phyloP scores from a whole-genome alignment of 164 flowering plant species.

The Warburgia ugandensis region DNA sequence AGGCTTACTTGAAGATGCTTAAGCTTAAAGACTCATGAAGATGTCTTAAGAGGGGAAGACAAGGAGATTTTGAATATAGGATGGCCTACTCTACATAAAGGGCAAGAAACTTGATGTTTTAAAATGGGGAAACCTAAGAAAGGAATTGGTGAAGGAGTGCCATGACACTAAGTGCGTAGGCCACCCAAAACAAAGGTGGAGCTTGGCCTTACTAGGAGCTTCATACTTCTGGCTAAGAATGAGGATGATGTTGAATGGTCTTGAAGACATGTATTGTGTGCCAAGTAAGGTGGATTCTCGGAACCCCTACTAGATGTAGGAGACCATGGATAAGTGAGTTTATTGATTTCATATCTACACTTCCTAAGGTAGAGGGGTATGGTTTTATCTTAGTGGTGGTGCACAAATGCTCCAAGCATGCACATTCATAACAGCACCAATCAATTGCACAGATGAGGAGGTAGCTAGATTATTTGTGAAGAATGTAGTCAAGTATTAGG shows the following conservation, averaged over 20 bases:
- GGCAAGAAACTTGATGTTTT: not conserved
- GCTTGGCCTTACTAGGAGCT: not conserved
- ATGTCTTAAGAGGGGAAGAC: not conserved
- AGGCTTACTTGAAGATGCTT: not conserved
- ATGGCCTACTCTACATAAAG: not conserved
- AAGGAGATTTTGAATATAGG: not conserved
- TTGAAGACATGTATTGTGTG: slow-evolving; percentile 2
- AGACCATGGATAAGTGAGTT: no score
- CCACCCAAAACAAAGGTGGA: not conserved
- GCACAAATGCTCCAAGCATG: slow-evolving; percentile 1
- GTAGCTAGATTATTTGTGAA: not conserved
- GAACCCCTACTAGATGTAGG: not conserved
- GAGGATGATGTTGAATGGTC: not conserved
- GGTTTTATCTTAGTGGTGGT: no score
- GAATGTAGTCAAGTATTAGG: slow-evolving; percentile 3
- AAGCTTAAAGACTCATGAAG: not conserved
- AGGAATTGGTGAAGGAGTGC: not conserved
- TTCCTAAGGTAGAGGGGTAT: no score
- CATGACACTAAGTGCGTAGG: slow-evolving; percentile 9
- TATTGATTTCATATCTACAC: no score
- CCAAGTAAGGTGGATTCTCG: not conserved
- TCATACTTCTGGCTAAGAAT: slow-evolving; percentile 5
- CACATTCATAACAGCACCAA: not conserved
- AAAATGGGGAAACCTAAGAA: slow-evolving; percentile 6
- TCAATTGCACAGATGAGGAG: not conserved